Evolutionary conservation across 148 eudicot genomes (phyloP).

Genomic region (Suaeda aralocaspica): DNA sequence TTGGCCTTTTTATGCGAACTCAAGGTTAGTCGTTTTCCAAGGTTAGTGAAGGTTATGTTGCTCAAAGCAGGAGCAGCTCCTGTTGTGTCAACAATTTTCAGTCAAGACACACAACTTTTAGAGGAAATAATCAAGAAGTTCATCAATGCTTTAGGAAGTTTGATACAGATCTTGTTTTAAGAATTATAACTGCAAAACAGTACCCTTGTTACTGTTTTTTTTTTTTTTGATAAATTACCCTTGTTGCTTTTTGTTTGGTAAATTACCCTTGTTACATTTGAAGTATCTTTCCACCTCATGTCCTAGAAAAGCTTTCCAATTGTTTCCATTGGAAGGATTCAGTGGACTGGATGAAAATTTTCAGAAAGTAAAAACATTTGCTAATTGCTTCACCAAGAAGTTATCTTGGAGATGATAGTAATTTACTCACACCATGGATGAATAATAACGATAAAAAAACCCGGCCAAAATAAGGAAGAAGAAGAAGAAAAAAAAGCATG

Average conservation of each 20-base stretch:
- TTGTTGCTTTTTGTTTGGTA: too few species aligned
- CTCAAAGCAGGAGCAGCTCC: neutral
- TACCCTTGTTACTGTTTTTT: neutral
- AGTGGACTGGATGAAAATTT: neutral
- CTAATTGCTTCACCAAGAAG: neutral
- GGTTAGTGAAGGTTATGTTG: neutral
- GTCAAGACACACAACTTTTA: too few species aligned
- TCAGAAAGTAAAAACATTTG: neutral
- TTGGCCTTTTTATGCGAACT: neutral
- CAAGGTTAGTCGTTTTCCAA: too few species aligned
- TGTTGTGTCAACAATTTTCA: neutral
- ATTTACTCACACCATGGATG: neutral
- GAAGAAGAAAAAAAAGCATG: too few species aligned
- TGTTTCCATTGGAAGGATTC: neutral
- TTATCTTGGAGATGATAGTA: neutral
- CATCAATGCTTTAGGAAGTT: neutral
- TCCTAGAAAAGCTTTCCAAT: neutral
- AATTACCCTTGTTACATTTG: neutral
- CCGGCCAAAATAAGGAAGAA: too few species aligned
- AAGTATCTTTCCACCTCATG: neutral
- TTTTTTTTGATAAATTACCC: neutral
- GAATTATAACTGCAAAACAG: neutral
- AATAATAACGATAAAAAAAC: neutral
- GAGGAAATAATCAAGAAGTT: neutral
- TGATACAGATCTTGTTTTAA: neutral